Evolutionary conservation across 805 yeast genomes (phyloP).

Genomic region (Candida xyloterini): DNA sequence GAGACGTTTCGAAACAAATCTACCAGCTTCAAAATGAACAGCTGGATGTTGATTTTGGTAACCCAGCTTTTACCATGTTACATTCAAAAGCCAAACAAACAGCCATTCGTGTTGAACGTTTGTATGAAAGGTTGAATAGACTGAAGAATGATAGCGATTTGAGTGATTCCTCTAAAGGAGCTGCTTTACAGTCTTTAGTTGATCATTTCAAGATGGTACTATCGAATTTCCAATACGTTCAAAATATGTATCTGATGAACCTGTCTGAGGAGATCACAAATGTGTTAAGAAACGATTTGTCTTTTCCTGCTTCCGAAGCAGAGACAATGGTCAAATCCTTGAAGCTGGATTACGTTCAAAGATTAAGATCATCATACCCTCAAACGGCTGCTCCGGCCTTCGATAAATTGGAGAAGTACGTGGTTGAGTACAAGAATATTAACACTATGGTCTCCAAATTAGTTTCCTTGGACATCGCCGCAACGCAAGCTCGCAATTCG

Average conservation of each 20-base stretch:
- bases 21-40: constrained; percentile 3
- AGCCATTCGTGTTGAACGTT: not conserved
- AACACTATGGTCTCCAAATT: not conserved
- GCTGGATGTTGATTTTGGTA: not conserved
- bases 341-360: not conserved
- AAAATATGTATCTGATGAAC: not conserved
- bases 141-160: not conserved
- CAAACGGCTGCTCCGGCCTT: not conserved
- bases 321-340: not conserved
- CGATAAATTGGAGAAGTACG: not conserved
- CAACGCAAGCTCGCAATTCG: not conserved
- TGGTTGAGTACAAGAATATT: not conserved
- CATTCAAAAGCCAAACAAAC: not conserved
- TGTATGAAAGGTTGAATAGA: not conserved
- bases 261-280: not conserved
- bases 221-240: constrained; percentile 6
- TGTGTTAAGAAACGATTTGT: not conserved
- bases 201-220: constrained; percentile 3
- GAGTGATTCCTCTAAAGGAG: not conserved
- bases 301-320: not conserved
- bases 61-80: not conserved
- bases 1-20: not conserved
- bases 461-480: not conserved
- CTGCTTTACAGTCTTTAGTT: not conserved
- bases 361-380: not conserved